Evolutionary conservation across 2,329 filamentous ascomycete genomes (phyloP).

Genomic region (Xylaria sp.): DNA sequence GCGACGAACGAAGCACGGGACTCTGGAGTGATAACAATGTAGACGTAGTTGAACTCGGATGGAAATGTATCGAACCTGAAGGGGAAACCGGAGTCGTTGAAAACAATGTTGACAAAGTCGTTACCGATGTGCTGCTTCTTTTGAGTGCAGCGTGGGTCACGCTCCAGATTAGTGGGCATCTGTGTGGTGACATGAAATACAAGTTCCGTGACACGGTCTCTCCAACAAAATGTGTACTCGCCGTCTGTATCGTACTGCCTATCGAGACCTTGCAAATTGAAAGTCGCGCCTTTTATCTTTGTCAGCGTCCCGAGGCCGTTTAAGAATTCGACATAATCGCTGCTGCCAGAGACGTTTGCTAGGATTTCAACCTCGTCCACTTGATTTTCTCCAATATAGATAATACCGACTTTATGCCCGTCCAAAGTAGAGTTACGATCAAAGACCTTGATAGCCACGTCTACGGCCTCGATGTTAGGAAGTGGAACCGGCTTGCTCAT

Average conservation of each 20-base stretch:
- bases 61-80: slow-evolving; percentile 94
- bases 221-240: slow-evolving; percentile 91
- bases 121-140: slow-evolving; percentile 98
- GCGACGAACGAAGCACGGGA: slow-evolving; percentile 81
- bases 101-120: slow-evolving; percentile 97
- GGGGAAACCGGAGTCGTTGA: slow-evolving; percentile 92
- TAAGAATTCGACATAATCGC: slow-evolving; percentile 88
- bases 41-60: slow-evolving; percentile 95
- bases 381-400: slow-evolving; percentile 92
- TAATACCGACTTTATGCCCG: slow-evolving; percentile 92
- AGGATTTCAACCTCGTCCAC: slow-evolving; percentile 85
- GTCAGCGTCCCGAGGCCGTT: slow-evolving; percentile 84
- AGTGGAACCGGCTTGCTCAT: slow-evolving; percentile 77
- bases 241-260: slow-evolving; percentile 81
- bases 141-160: slow-evolving; percentile 77
- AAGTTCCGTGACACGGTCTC: slow-evolving; percentile 92
- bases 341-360: slow-evolving; percentile 84
- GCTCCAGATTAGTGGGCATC: slow-evolving; percentile 89
- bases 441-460: slow-evolving; percentile 81
- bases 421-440: slow-evolving; percentile 91
- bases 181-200: slow-evolving; percentile 96
- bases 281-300: slow-evolving; percentile 80
- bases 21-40: slow-evolving; percentile 93
- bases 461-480: slow-evolving; percentile 74
- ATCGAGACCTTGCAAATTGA: slow-evolving; percentile 94